A percentile compares a stretch with the other conserved stretches of the same genome.
Conservation (phyloP, 1,284 basidiomycete species). For the Sporisorium scitamineum region DNA sequence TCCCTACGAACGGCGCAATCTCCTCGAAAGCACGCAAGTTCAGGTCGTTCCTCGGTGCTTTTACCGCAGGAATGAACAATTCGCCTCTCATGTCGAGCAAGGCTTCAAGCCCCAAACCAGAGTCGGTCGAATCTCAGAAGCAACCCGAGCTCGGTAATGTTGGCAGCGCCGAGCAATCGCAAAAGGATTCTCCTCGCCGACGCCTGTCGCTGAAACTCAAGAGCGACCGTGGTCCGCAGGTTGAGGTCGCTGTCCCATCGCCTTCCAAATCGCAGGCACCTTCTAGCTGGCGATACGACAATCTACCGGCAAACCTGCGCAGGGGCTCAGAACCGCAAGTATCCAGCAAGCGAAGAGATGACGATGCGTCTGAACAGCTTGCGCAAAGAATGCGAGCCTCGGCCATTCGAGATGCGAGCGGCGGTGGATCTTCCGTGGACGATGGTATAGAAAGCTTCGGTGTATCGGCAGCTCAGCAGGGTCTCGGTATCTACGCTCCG, state of each 20-base stretch:
- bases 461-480: constrained; percentile 7
- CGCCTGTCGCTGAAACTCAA: constrained; percentile 31
- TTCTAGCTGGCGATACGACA: constrained; percentile 21
- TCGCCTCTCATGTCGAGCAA: constrained; percentile 22
- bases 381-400: neutral
- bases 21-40: constrained; percentile 36
- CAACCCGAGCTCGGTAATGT: neutral
- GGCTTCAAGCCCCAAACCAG: neutral
- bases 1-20: constrained; percentile 10
- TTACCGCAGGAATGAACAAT: constrained; percentile 27
- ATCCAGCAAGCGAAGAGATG: too few species aligned
- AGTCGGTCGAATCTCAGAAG: constrained; percentile 4
- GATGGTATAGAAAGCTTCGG: constrained; percentile 1
- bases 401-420: constrained; percentile 9
- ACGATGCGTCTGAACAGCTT: neutral
- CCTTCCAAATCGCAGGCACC: constrained; percentile 23
- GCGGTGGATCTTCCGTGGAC: constrained; percentile 7
- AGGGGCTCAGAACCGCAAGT: constrained; percentile 16
- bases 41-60: constrained; percentile 38
- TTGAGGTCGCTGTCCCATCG: neutral
- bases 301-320: constrained; percentile 5
- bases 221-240: constrained; percentile 5
- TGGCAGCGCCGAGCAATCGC: neutral
- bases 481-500: constrained; percentile 24
- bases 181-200: constrained; percentile 4